A percentile compares a stretch with the other conserved stretches of the same genome.
Evolutionary conservation across 805 yeast species (phyloP).

Genomic region (Metschnikowia shivogae): DNA sequence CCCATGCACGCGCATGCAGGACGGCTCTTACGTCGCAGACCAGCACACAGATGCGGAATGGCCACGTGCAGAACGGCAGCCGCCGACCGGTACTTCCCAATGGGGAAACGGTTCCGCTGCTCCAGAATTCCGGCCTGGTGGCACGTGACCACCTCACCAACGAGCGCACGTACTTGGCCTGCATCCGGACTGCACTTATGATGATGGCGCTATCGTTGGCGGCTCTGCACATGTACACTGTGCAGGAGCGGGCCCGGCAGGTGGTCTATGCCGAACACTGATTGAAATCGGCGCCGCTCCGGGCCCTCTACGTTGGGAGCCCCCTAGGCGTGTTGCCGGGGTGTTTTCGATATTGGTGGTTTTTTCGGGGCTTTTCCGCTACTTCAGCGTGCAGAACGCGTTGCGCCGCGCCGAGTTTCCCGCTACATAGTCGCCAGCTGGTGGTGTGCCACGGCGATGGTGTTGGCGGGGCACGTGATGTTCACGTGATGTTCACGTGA

Average conservation of each 20-base stretch:
- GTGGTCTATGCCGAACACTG: conserved; percentile 4
- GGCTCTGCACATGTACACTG: conserved; percentile 52
- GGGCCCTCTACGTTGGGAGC: conserved; percentile 7
- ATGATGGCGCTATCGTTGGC: conserved; percentile 58
- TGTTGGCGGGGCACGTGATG: conserved; percentile 2
- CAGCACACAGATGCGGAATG: too few species aligned
- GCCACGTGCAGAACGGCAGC: too few species aligned
- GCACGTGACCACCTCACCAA: conserved; percentile 52
- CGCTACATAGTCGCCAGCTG: conserved; percentile 7
- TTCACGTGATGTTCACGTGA: background rate
- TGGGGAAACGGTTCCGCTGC: background rate
- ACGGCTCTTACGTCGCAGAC: too few species aligned
- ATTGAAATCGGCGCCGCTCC: background rate
- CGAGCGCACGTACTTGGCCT: conserved; percentile 60
- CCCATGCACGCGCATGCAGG: too few species aligned
- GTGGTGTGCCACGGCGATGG: conserved; percentile 7
- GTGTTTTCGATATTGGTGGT: conserved; percentile 7
- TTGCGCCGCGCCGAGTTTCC: conserved; percentile 12
- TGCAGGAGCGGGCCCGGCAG: conserved; percentile 23
- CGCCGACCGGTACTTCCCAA: too few species aligned
- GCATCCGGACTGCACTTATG: conserved; percentile 58
- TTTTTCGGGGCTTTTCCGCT: conserved; percentile 9
- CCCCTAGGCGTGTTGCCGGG: conserved; percentile 12
- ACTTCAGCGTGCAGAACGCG: conserved; percentile 10
- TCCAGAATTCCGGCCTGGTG: conserved; percentile 30